Base-by-base conservation (phyloP, 2,329 filamentous ascomycete genomes). In the Claviceps lovelessii region DNA sequence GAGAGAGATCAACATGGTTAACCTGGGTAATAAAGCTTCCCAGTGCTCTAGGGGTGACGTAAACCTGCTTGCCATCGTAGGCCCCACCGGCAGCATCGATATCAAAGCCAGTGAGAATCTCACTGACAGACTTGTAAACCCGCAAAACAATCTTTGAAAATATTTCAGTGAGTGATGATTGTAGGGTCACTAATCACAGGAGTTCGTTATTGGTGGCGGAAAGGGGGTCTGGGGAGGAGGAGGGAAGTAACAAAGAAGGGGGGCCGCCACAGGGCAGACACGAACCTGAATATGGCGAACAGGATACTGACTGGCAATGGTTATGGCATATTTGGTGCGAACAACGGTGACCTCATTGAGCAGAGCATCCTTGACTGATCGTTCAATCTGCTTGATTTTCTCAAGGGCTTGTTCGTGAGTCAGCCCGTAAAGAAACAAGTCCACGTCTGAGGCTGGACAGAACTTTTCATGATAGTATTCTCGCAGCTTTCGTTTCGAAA, bases 81-180 rank as follows among this genome's bases (percentile, higher is more conserved):
- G 87, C 88, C 29, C 83, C 85, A 58, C 88, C 88, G 0, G 87
- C 85, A 65, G 85, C 90, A 65, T 93, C 88, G 51, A 95, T 88
- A 61, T 94, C 89, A 61, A 95, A 95, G 0, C 89, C 89, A 3
- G 88, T 89, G 29, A 95, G 75, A 41, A 95, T 90, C 66, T 94
- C 87, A 1, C 86, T 85, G 49, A 94, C 72, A 0, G 84, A 90
- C 63, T 88, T 88, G 73, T 95, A 94, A 42, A 93, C 81, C 41
- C 88, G 84, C 35, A 94, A 76, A 28, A 95, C 88, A 61, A 95
- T 89, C 75, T 91, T 57, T 37, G 11, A 10, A 19, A 33, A 49
- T 23, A 37, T 52, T 45, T 39, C 15, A 37, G 33, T 49, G 11
- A 53, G 53, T n/a, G 15, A 6, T 49, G 31, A 31, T 47, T 7